Conservation (phyloP, 202 grass and related monocot genomes). For the Eragrostis tef region DNA sequence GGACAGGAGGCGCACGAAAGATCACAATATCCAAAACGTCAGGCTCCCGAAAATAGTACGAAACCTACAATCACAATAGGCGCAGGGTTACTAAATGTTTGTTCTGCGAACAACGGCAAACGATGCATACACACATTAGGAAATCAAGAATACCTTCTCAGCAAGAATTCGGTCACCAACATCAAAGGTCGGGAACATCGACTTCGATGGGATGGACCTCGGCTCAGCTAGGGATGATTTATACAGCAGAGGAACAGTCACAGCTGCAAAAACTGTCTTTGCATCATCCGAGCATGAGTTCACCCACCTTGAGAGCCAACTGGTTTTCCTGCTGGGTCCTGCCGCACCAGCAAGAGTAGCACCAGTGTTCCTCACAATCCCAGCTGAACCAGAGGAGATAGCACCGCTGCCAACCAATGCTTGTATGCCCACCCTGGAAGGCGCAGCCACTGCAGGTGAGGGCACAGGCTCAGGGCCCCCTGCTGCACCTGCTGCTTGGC, state of each 20-base stretch:
- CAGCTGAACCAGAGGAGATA: constrained; percentile 45
- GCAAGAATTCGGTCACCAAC: constrained; percentile 90
- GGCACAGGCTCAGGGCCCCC: constrained; percentile 34
- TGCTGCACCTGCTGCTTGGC: neutral
- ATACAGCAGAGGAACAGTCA: constrained; percentile 88
- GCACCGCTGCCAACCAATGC: constrained; percentile 29
- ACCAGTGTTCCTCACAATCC: constrained; percentile 34
- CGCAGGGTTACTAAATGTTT: neutral
- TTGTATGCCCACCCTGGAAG: constrained; percentile 51
- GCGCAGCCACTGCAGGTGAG: constrained; percentile 51
- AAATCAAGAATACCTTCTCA: constrained; percentile 68
- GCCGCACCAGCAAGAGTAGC: constrained; percentile 25
- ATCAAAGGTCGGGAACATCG: constrained; percentile 97
- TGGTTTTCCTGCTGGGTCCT: constrained; percentile 44
- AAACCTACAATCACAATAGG: constrained; percentile 59
- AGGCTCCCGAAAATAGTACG: constrained; percentile 84
- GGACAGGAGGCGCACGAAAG: constrained; percentile 67
- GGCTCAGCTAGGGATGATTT: constrained; percentile 77
- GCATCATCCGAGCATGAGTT: constrained; percentile 90
- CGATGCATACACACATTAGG: constrained; percentile 19
- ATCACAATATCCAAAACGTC: constrained; percentile 89
- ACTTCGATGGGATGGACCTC: constrained; percentile 88
- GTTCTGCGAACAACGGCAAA: constrained; percentile 24
- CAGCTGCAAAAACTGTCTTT: constrained; percentile 72
- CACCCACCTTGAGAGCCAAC: constrained; percentile 82